Conservation (phyloP, 495 filamentous ascomycete species). For the Polyplosphaeria fusca region DNA sequence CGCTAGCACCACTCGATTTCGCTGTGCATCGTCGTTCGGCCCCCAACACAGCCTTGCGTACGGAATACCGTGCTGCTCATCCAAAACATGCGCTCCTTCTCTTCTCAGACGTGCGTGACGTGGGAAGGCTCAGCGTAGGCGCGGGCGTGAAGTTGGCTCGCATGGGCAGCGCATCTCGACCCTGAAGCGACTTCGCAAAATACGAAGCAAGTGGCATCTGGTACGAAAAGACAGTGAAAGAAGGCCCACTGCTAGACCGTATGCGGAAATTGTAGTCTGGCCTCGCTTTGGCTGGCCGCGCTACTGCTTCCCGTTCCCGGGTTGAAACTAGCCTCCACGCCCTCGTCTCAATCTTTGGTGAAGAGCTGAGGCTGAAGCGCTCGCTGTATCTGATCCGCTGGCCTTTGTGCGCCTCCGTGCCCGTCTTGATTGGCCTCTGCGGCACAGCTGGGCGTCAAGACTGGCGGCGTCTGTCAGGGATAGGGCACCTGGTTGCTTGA, state of each 20-base stretch:
- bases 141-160: too few relatives aligned
- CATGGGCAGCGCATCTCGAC: too few relatives aligned
- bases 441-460: slow-evolving; percentile 14
- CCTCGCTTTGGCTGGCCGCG: slow-evolving; percentile 9
- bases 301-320: slow-evolving; percentile 9
- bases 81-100: too few relatives aligned
- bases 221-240: too few relatives aligned
- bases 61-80: neutral
- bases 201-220: too few relatives aligned
- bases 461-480: neutral
- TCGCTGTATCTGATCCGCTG: neutral
- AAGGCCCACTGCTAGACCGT: neutral
- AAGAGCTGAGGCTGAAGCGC: slow-evolving; percentile 26
- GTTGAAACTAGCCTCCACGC: neutral
- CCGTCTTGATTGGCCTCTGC: slow-evolving; percentile 4
- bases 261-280: neutral
- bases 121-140: too few relatives aligned
- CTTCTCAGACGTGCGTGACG: too few relatives aligned
- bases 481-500: too few relatives aligned
- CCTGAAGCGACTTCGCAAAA: too few relatives aligned
- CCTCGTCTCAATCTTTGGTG: neutral
- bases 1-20: neutral
- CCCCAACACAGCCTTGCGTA: neutral
- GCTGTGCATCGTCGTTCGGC: neutral
- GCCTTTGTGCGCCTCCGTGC: neutral